These are phyloP conservation scores for Wolfiporia cocos DNA, from an alignment of 1,284 basidiomycete genomes.

Conservation along the genomic window DNA sequence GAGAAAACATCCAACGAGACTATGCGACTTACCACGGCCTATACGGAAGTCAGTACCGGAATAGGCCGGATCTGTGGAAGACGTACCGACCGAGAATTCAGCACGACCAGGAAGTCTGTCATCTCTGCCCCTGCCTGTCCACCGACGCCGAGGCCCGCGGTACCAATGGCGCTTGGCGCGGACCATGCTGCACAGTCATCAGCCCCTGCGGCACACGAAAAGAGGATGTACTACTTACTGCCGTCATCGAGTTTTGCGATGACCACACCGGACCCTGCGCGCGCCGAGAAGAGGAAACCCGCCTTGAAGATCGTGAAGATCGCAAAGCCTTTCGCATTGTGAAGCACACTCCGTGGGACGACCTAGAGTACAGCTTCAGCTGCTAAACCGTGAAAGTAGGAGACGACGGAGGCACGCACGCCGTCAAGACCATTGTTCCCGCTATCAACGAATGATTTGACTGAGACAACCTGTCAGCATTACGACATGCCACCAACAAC, in stretches of 20 bases:
- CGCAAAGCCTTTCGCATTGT: constrained; percentile 80
- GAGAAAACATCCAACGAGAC: too few relatives aligned
- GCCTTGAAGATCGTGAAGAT: constrained; percentile 81
- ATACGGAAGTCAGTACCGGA: constrained; percentile 8
- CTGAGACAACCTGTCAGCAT: too few relatives aligned
- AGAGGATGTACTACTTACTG: constrained; percentile 42
- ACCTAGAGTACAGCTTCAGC: constrained; percentile 30
- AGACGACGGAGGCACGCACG: constrained; percentile 24
- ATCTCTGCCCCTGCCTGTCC: constrained; percentile 83
- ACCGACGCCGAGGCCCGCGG: constrained; percentile 91
- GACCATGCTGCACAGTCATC: constrained; percentile 67
- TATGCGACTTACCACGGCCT: constrained; percentile 61
- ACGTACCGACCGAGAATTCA: constrained; percentile 76
- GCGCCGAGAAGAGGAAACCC: constrained; percentile 70
- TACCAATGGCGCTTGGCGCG: constrained; percentile 90
- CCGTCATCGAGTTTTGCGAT: constrained; percentile 85
- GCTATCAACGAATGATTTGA: constrained; percentile 68
- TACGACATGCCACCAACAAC: too few relatives aligned
- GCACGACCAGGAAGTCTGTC: constrained; percentile 92
- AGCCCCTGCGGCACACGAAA: not conserved
- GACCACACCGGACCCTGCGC: constrained; percentile 88
- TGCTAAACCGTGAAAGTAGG: not conserved
- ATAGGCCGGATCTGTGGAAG: constrained; percentile 14
- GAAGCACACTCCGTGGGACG: constrained; percentile 61
- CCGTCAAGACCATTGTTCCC: constrained; percentile 71